These are phyloP conservation scores for Melampsora larici-populina DNA, from an alignment of 1,284 basidiomycete genomes.

Conservation along the genomic window DNA sequence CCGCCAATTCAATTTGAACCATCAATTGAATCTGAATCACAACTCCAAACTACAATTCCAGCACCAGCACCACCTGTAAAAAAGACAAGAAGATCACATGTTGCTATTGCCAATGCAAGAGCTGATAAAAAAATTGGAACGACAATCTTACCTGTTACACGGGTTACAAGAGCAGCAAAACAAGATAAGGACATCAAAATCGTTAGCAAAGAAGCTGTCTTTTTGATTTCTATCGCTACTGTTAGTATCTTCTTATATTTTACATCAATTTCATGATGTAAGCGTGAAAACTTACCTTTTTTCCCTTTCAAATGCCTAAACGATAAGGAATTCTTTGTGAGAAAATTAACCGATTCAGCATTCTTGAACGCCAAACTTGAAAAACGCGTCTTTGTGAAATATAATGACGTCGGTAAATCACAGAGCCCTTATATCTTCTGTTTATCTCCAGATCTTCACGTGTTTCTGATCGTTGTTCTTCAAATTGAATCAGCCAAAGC, in stretches of 20 bases:
- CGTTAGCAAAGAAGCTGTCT: slow-evolving; percentile 26
- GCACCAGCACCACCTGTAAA: not conserved
- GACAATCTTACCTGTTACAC: slow-evolving; percentile 14
- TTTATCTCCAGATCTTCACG: not conserved
- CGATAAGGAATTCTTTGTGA: slow-evolving; percentile 32
- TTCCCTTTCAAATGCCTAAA: not conserved
- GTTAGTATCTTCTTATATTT: slow-evolving; percentile 13
- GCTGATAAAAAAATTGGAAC: slow-evolving; percentile 58
- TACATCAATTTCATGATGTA: too few species aligned
- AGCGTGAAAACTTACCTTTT: too few species aligned
- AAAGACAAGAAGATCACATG: not conserved
- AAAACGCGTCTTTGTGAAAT: slow-evolving; percentile 39
- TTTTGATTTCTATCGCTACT: slow-evolving; percentile 38
- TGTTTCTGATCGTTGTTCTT: not conserved
- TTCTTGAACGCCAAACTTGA: slow-evolving; percentile 28
- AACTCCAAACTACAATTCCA: not conserved
- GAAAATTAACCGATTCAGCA: slow-evolving; percentile 39
- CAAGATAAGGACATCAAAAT: slow-evolving; percentile 45
- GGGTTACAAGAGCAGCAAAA: slow-evolving; percentile 31
- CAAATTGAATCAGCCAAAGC: not conserved
- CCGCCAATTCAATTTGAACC: not conserved
- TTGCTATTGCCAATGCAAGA: not conserved
- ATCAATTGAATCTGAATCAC: not conserved
- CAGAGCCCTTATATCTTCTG: not conserved
- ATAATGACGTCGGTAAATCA: slow-evolving; percentile 40